phyloP scores from a whole-genome alignment of 768 basidiomycete species.

The Mycena haematopus region DNA sequence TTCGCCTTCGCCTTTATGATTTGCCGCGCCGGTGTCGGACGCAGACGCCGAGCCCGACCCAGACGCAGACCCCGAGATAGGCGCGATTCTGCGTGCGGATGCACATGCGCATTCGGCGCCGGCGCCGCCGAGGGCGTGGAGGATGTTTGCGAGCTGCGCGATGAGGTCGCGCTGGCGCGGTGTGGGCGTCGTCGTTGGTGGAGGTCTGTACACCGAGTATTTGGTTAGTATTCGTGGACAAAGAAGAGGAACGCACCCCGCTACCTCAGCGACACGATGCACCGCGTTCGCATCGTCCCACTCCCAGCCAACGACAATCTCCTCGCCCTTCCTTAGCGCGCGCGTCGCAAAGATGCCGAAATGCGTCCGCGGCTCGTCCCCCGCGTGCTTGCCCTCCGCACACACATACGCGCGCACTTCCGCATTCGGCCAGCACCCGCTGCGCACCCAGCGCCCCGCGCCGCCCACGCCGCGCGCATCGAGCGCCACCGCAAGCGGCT shows the following conservation, averaged over 20 bases:
- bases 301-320: slow-evolving; percentile 92
- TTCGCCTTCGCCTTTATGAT: slow-evolving; percentile 7
- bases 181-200: slow-evolving; percentile 48
- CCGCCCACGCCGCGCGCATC: slow-evolving; percentile 79
- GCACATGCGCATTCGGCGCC: slow-evolving; percentile 68
- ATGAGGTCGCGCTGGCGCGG: slow-evolving; percentile 58
- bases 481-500: slow-evolving; percentile 78
- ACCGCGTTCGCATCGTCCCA: slow-evolving; percentile 95
- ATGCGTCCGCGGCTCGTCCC: slow-evolving; percentile 29
- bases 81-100: no score
- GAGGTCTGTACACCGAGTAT: no score
- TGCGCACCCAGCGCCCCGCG: slow-evolving; percentile 61
- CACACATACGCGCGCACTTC: no score
- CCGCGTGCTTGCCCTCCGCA: no score
- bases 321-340: slow-evolving; percentile 79
- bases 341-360: slow-evolving; percentile 85
- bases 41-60: no score
- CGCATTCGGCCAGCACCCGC: slow-evolving; percentile 71
- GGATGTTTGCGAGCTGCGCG: slow-evolving; percentile 70
- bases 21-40: background rate
- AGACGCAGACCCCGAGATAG: no score
- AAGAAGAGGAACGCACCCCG: slow-evolving; percentile 61
- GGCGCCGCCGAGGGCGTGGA: slow-evolving; percentile 65
- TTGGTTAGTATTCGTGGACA: no score
- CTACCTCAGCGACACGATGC: slow-evolving; percentile 55